phyloP scores from a whole-genome alignment of 345 rosid species.

The Melaleuca alternifolia region DNA sequence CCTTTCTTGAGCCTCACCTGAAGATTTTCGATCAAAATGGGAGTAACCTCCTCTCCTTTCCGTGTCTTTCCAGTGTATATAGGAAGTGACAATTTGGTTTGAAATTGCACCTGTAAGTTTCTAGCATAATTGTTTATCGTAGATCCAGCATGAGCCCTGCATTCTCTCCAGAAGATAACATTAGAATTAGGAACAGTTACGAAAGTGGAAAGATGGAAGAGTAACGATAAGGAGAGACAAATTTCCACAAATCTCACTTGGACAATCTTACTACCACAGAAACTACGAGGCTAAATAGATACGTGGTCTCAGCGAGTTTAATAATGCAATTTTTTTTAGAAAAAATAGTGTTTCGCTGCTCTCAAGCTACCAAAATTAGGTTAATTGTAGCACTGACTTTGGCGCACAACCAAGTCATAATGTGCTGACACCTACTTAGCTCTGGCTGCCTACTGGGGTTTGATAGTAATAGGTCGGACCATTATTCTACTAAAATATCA shows the following conservation, averaged over 20 bases:
- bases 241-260: no score
- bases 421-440: not conserved
- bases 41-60: slow-evolving; percentile 19
- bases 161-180: not conserved
- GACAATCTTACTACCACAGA: no score
- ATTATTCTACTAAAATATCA: not conserved
- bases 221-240: not conserved
- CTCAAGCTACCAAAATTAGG: not conserved
- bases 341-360: not conserved
- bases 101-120: slow-evolving; percentile 21
- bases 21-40: no score
- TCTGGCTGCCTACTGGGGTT: not conserved
- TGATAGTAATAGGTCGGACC: not conserved
- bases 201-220: no score
- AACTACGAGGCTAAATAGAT: no score
- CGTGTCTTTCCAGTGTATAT: slow-evolving; percentile 22
- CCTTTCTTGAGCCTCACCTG: no score
- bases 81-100: slow-evolving; percentile 13
- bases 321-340: not conserved
- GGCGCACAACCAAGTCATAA: not conserved
- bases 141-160: not conserved
- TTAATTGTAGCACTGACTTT: not conserved
- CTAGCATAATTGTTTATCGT: slow-evolving; percentile 10
- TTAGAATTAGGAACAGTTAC: no score
- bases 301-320: no score